Percentiles rank a stretch among this genome's conserved stretches.
Conservation (phyloP, 768 basidiomycete genomes). For the Tubosaeta sp. region DNA sequence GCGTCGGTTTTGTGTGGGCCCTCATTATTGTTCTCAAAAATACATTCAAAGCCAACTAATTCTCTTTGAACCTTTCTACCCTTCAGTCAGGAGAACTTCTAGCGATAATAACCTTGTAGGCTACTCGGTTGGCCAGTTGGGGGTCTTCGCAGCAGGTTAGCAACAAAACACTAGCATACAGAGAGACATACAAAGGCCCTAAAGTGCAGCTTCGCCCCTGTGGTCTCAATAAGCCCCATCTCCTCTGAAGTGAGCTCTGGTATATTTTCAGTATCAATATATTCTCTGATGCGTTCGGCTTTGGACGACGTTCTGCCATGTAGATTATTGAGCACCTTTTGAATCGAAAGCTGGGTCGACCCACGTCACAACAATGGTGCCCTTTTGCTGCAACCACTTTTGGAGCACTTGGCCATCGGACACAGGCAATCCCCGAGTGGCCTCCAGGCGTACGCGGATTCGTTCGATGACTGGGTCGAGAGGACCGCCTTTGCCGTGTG, state of each 20-base stretch:
- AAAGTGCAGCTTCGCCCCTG: slow-evolving; percentile 22
- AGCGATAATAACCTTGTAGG: no score
- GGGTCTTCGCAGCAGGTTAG: slow-evolving; percentile 9
- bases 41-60: no score
- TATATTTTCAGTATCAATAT: slow-evolving; percentile 26
- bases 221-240: slow-evolving; percentile 20
- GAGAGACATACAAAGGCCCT: slow-evolving; percentile 24
- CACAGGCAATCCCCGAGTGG: slow-evolving; percentile 21
- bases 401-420: slow-evolving; percentile 30
- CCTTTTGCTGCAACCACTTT: slow-evolving; percentile 30
- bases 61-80: no score
- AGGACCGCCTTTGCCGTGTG: slow-evolving; percentile 34
- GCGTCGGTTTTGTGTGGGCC: slow-evolving; percentile 9
- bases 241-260: slow-evolving; percentile 27
- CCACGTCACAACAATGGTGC: slow-evolving; percentile 31
- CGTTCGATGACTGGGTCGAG: slow-evolving; percentile 35
- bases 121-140: slow-evolving; percentile 19
- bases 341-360: background rate
- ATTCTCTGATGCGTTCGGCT: slow-evolving; percentile 31
- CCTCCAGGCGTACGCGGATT: slow-evolving; percentile 30
- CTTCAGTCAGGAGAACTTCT: no score
- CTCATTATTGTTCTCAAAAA: no score
- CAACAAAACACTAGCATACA: background rate
- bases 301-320: slow-evolving; percentile 32
- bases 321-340: background rate